Evolutionary conservation across 1,284 basidiomycete species (phyloP), one percentile per base, ranked within the genome.

Genomic region (Kalmanozyma brasiliensis): DNA sequence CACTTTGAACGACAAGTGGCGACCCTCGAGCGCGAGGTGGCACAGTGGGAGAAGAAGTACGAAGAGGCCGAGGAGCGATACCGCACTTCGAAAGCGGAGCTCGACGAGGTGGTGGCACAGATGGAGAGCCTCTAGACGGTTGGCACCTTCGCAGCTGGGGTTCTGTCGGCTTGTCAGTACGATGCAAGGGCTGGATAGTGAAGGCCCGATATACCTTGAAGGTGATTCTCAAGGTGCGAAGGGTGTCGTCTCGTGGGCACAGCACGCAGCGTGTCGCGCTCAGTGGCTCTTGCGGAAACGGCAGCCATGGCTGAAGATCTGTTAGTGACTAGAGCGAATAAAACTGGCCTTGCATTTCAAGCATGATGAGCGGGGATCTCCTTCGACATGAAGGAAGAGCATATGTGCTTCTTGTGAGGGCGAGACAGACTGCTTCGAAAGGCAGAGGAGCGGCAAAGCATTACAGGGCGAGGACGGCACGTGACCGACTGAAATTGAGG

Each of bases 1-100:
- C 93, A 98, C 86, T 96, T 94, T 84, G 95, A 98, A 85, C 89
- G 94, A 52, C 92, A 96, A 82, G 89, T 97, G 20, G 86, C 89
- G 74, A 88, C 91, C 51, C 85, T 88, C 59, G 94, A 98, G 84
- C 89, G 92, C 82, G 96, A 99, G 84, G 89, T 94, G 62, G 94
- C 97, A 82, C 82, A 84, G 49, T 93, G 91, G 93, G 95, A 98
- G 88, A 88, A 89, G 86, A 98, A 97, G 85, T 92, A 89, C 85
- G 93, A 94, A 90, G 91, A 93, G 77, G 85, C 87, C 66, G 82
- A 88, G 74, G 85, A 84, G 79, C 93, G 93, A 84, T 92, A 90
- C 86, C 86, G 86, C 80, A 79, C 86, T 64, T 89, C 91, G 62
- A 91, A 97, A 85, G 84, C 84, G 55, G 94, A 97, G 79, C 86